Base-by-base conservation (phyloP, 805 yeast species). In the Starmerella sp. region DNA sequence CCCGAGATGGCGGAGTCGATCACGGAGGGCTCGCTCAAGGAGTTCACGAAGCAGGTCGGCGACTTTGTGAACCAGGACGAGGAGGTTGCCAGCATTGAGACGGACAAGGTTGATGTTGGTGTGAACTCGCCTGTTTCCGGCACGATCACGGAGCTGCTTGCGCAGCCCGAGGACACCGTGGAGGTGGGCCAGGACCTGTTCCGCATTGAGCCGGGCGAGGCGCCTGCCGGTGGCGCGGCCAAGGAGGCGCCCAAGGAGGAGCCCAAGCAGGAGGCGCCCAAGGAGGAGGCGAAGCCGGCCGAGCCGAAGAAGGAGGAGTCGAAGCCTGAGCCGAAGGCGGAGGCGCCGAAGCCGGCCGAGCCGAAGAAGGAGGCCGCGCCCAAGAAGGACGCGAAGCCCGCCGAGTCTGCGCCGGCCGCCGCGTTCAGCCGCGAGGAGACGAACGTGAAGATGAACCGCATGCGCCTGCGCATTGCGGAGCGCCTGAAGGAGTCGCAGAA, bases 1-100 rank as follows among this genome's bases (percentile, higher is more conserved):
- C 98, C 98, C 49, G 95, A 87, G 61, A 89, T 93, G 97, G 97
- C 98, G 45, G 98, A 93, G 74, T 90, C 97, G 51, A 84, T 93
- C 67, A 87, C 96, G 43, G 98, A 93, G 72, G 98, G 98, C 69
- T 87, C 97, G 50, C 78, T 93, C 62, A 76, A 86, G 59, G 79
- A 78, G 56, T 72, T 72, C 67, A 67, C 69, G 51, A 73, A 73
- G 67, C 73, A 79, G 58, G 88, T 89, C 58, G 98, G 98, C 62
- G 97, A 91, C 57, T 89, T 73, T 65, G 91, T 91, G 54, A 79
- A 77, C 56, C 80, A 75, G 63, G 97, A 91, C 71, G 97, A 91
- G 74, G 81, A 86, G 61, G 77, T 93, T 63, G 97, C 97, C 56
- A 90, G 97, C 61, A 91, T 93, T 65, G 98, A 93, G 75, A 93